Percentiles rank a stretch among this genome's conserved stretches.
Conservation (phyloP, 495 filamentous ascomycete genomes). For the Aspergillus avenaceus region DNA sequence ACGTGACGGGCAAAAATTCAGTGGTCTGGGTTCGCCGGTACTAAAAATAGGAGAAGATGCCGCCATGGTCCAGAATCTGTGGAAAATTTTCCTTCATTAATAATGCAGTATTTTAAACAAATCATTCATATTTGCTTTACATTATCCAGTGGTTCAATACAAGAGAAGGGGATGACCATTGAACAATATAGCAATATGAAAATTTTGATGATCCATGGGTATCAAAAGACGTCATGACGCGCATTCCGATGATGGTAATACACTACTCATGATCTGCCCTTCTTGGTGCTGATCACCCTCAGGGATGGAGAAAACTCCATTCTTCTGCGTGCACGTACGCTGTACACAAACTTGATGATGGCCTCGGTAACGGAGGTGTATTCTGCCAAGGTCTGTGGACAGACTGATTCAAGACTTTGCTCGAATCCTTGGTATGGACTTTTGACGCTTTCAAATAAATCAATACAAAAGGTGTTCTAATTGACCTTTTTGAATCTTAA, state of each 20-base stretch:
- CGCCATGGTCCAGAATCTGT: not conserved
- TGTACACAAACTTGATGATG: not conserved
- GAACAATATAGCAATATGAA: not conserved
- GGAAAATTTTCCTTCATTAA: too few species aligned
- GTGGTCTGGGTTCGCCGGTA: not conserved
- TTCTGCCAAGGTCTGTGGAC: too few species aligned
- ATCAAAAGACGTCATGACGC: slow-evolving; percentile 5
- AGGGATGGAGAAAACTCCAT: slow-evolving; percentile 1
- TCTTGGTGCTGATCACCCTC: slow-evolving; percentile 3
- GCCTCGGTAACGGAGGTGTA: too few species aligned
- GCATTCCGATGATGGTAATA: slow-evolving; percentile 4
- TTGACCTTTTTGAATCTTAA: too few species aligned
- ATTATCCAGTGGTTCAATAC: not conserved
- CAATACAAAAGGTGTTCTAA: too few species aligned
- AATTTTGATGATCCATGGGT: not conserved
- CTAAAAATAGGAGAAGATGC: slow-evolving; percentile 2
- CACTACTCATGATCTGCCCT: not conserved
- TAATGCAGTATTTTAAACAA: not conserved
- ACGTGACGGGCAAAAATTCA: not conserved
- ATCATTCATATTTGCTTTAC: not conserved
- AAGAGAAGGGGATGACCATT: not conserved
- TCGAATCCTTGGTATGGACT: too few species aligned
- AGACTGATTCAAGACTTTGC: too few species aligned
- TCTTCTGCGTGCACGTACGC: not conserved
- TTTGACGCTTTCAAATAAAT: too few species aligned